Conservation (phyloP, 2,329 filamentous ascomycete species). For the Aspergillus felis region DNA sequence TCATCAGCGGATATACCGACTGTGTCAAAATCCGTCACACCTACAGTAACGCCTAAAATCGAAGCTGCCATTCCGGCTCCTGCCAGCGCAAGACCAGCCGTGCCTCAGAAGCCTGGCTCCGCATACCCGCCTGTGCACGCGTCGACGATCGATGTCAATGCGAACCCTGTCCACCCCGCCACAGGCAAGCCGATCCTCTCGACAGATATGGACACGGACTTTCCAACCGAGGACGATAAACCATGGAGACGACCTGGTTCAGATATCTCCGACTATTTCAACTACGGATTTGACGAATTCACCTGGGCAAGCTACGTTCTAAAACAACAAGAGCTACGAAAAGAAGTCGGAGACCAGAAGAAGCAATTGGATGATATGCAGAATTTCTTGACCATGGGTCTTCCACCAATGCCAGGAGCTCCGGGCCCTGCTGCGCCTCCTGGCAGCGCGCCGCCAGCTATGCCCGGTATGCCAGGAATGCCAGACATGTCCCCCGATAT, state of each 20-base stretch:
- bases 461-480: constrained; percentile 41
- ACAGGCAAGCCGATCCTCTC: constrained; percentile 76
- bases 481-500: constrained; percentile 52
- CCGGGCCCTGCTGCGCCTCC: constrained; percentile 23
- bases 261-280: constrained; percentile 96
- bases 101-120: constrained; percentile 53
- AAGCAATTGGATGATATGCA: constrained; percentile 61
- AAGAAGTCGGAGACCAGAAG: constrained; percentile 78
- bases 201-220: constrained; percentile 71
- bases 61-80: constrained; percentile 30
- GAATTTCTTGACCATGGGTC: constrained; percentile 52
- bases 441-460: constrained; percentile 29
- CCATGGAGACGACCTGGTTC: constrained; percentile 94
- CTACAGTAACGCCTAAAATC: constrained; percentile 26
- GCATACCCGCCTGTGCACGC: constrained; percentile 65
- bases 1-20: constrained; percentile 30
- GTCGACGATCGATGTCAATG: constrained; percentile 81
- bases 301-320: constrained; percentile 93
- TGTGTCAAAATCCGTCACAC: constrained; percentile 34
- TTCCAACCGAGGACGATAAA: constrained; percentile 71
- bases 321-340: constrained; percentile 76
- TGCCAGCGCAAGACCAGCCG: constrained; percentile 32
- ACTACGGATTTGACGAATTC: constrained; percentile 98
- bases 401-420: constrained; percentile 44
- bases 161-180: constrained; percentile 70